Base-by-base conservation (phyloP, 352 stramenopile species). In the Globisporangium ultimum region DNA sequence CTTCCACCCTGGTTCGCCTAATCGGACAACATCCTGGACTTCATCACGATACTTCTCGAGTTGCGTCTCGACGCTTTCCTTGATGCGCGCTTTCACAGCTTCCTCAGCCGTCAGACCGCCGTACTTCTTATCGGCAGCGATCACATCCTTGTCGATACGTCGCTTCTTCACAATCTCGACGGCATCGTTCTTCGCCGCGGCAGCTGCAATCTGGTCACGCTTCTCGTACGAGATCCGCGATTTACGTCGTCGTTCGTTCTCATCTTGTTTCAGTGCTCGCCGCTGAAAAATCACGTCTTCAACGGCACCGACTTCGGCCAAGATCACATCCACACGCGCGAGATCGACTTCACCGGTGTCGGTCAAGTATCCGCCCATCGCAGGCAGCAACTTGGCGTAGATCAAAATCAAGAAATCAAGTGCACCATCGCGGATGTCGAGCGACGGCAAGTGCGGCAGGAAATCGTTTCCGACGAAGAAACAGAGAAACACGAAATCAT, bases 381-480 rank as follows among this genome's bases (percentile, higher is more conserved):
- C 78, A 0, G 84, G 79, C 7, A 95, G 54, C 32, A 95, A 38
- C 64, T 93, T 86, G 13, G 86, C 95, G 77, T 99, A 99, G 20
- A 99, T 88, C 66, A 98, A 95, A 36, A 99, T 97, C 22, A 99
- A 73, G 64, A 98, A 98, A 74, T 99, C 96, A 40, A 99, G 71
- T 1, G 93, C 97, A n/a, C 97, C 97, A 67, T 99, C 97, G 48
- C 96, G 90, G 80, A 99, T 99, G 67, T 99, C 97, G 34, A 99
- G 84, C 55, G 88, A 98, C 8, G 97, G 97, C 46, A 99, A 72
- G 73, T 99, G 97, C 41, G 97, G 97, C 59, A 99, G 74, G 74
- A 99, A 99, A 85, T 99, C 97, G 80, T 99, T 99, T 0, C 97
- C 97, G 2, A 99, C 96, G 70, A 99, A 99, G 76, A 99, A 99